Evolutionary conservation across 805 yeast genomes (phyloP), one percentile per base, ranked within the genome.

Genomic region (Candida hispaniensis): DNA sequence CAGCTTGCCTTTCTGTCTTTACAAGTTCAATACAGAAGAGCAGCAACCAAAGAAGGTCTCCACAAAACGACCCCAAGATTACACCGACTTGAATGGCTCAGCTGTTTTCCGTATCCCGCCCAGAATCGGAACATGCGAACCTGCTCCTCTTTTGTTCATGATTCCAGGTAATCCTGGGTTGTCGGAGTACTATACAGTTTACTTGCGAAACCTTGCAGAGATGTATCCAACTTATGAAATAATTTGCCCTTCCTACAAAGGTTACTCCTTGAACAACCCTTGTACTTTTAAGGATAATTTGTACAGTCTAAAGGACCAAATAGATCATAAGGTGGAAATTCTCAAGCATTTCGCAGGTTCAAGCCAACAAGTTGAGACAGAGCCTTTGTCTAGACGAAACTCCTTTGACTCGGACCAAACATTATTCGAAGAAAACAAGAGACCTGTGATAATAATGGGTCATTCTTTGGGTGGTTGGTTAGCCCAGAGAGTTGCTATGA

Each of bases 121-220:
- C 18, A 29, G 18, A 13, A 18, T 26, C 12, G 24, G 24, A 28
- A 17, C 15, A n/a, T 17, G 18, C 22, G 28, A 28, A 2, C 36
- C 36, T 13, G 39, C 39, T 8, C 67, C 63, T 7, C 44, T 79
- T 18, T 51, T 78, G 27, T 63, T 73, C 4, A 63, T 78, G 43
- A 62, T 79, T 5, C 88, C 91, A 0, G 91, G 91, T 0, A 79
- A 79, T 45, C 91, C 91, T 0, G 91, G 88, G 0, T 54, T 79
- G 16, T 63, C 73, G 25, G 74, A 73, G 42, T 79, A 68, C 54
- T 79, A 79, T 51, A 60, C 60, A 12, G 68, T 69, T 3, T 76
- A 73, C 46, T 50, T 79, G 17, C 52, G 57, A 8, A 45, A 52
- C 14, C 43, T 74, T 36, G 69, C 68, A 38, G 47, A 49, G 14